Percentiles rank a stretch among this genome's conserved stretches.
These are phyloP conservation scores for Exophiala phaeomuriformis DNA, from an alignment of 2,329 filamentous ascomycete genomes.

Conservation along the genomic window DNA sequence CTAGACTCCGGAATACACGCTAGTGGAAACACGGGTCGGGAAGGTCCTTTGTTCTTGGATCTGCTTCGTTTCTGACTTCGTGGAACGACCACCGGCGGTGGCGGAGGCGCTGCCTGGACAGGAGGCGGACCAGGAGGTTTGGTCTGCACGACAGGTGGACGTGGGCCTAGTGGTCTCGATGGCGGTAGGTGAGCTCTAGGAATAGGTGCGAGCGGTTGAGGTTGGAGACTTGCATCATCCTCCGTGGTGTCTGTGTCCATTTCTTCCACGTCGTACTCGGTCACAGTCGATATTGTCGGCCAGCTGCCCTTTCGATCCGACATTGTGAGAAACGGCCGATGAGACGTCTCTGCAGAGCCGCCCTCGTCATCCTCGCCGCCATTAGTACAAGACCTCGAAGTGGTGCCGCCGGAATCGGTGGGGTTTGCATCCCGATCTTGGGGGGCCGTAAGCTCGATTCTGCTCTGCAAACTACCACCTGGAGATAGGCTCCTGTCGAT, in stretches of 20 bases:
- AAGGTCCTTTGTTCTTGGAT: not conserved
- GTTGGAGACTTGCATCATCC: not conserved
- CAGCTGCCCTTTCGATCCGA: not conserved
- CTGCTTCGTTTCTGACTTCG: not conserved
- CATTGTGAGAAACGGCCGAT: not conserved
- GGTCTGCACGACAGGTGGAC: conserved; percentile 2
- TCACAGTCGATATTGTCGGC: not conserved
- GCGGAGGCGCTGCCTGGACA: not conserved
- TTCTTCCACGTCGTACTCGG: not conserved
- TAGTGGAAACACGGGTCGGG: conserved; percentile 1
- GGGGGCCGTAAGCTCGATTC: not conserved
- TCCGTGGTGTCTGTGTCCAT: not conserved
- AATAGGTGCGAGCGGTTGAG: conserved; percentile 5
- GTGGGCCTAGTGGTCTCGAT: conserved; percentile 7
- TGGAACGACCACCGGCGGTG: not conserved
- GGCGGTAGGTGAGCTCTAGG: not conserved
- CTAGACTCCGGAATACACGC: conserved; percentile 7
- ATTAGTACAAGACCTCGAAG: not conserved
- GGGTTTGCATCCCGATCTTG: not conserved
- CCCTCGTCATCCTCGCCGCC: not conserved
- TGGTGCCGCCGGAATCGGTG: not conserved
- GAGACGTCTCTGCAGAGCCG: not conserved
- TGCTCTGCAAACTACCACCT: not conserved
- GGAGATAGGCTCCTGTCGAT: not conserved
- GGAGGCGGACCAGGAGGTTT: not conserved